Evolutionary conservation across 345 rosid genomes (phyloP).

Genomic region (Carallia brachiata): DNA sequence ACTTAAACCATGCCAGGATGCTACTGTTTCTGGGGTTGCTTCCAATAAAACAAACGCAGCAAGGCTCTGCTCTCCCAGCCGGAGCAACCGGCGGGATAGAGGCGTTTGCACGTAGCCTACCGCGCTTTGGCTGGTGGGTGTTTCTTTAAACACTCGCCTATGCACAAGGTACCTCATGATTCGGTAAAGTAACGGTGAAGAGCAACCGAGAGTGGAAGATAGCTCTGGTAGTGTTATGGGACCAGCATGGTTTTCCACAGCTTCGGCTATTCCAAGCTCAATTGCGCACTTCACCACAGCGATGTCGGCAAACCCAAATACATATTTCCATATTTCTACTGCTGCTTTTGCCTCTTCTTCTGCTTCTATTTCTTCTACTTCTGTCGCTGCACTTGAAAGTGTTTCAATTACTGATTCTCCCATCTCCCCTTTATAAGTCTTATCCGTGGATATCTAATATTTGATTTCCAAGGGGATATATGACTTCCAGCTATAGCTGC

Average conservation of each 20-base stretch:
- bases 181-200: conserved; percentile 48
- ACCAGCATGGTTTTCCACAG: conserved; percentile 41
- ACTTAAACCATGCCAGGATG: conserved; percentile 59
- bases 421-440: background rate
- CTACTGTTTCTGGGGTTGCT: conserved; percentile 49
- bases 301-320: conserved; percentile 47
- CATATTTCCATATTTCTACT: conserved; percentile 53
- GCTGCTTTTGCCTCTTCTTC: conserved; percentile 41
- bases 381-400: conserved; percentile 1
- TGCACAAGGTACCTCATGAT: conserved; percentile 66
- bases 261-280: conserved; percentile 70
- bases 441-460: too few species aligned
- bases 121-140: conserved; percentile 18
- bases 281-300: conserved; percentile 77
- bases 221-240: conserved; percentile 53
- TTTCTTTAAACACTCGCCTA: conserved; percentile 41
- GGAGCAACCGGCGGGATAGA: conserved; percentile 53
- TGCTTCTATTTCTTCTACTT: background rate
- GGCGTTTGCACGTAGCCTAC: conserved; percentile 47
- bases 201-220: conserved; percentile 46
- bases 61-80: conserved; percentile 35
- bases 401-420: background rate
- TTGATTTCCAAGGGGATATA: too few species aligned
- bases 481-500: too few species aligned
- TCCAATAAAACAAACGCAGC: conserved; percentile 44